These are phyloP conservation scores for Penicillium digitatum DNA, from an alignment of 2,329 filamentous ascomycete species.

Conservation along the genomic window DNA sequence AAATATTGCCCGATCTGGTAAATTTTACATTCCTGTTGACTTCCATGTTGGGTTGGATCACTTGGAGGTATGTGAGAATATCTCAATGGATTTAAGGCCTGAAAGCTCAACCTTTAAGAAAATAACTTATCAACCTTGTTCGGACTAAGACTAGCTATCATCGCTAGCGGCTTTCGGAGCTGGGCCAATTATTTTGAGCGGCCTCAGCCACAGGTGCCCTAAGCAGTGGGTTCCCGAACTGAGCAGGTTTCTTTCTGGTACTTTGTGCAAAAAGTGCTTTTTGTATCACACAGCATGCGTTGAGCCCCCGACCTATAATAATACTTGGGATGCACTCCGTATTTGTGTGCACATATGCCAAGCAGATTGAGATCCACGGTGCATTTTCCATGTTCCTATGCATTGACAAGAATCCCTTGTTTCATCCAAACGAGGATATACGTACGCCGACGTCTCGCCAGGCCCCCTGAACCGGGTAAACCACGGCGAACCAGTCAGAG, in stretches of 20 bases:
- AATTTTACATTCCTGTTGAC: constrained; percentile 12
- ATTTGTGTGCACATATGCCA: not conserved
- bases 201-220: not conserved
- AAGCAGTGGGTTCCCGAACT: not conserved
- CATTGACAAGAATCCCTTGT: not conserved
- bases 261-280: not conserved
- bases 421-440: not conserved
- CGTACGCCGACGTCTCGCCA: not conserved
- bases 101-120: not conserved
- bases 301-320: not conserved
- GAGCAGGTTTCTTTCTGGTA: not conserved
- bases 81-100: not conserved
- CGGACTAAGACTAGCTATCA: constrained; percentile 1
- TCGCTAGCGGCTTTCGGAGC: not conserved
- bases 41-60: not conserved
- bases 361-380: not conserved
- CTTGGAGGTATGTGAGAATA: not conserved
- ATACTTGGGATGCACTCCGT: not conserved
- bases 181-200: not conserved
- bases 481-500: not conserved
- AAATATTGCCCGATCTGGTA: not conserved
- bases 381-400: not conserved
- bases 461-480: not conserved
- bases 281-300: not conserved
- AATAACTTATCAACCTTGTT: not conserved